A percentile compares a stretch with the other conserved stretches of the same genome.
Evolutionary conservation across 306 rosid genomes (phyloP).

Genomic region (Acmispon strigosus): DNA sequence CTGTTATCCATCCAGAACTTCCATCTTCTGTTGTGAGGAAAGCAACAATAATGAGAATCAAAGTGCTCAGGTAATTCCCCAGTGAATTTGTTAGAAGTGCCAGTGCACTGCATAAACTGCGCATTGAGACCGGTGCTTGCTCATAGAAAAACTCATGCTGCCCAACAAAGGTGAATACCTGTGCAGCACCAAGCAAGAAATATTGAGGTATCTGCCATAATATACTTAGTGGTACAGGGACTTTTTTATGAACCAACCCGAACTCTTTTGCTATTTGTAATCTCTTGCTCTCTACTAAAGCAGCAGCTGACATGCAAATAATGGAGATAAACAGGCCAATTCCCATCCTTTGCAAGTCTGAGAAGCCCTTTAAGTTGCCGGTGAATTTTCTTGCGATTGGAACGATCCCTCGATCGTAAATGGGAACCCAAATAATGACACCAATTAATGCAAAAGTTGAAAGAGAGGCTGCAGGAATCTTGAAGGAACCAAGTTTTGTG

Average conservation of each 20-base stretch:
- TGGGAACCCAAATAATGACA: constrained; percentile 76
- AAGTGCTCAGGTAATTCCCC: constrained; percentile 75
- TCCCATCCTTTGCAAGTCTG: constrained; percentile 87
- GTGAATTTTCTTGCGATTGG: constrained; percentile 66
- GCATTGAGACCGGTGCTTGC: constrained; percentile 78
- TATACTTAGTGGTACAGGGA: constrained; percentile 60
- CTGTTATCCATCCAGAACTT: constrained; percentile 59
- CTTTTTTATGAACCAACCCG: constrained; percentile 41
- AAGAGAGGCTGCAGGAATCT: constrained; percentile 84
- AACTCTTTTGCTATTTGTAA: constrained; percentile 51
- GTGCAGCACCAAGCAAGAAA: constrained; percentile 79
- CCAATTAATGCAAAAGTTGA: constrained; percentile 55
- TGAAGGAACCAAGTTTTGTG: constrained; percentile 53
- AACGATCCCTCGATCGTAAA: constrained; percentile 60
- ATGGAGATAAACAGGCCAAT: constrained; percentile 68
- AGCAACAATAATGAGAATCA: constrained; percentile 55
- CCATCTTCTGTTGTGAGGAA: constrained; percentile 53
- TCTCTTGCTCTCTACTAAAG: constrained; percentile 54
- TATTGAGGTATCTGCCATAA: constrained; percentile 87
- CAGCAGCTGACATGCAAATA: constrained; percentile 81
- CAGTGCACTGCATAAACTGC: constrained; percentile 81
- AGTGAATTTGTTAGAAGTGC: constrained; percentile 60
- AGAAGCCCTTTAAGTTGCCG: constrained; percentile 68
- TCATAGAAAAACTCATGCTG: constrained; percentile 86
- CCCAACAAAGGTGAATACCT: constrained; percentile 68